Conservation (phyloP, 2,329 filamentous ascomycete genomes). For the Hymenoscyphus occultus region DNA sequence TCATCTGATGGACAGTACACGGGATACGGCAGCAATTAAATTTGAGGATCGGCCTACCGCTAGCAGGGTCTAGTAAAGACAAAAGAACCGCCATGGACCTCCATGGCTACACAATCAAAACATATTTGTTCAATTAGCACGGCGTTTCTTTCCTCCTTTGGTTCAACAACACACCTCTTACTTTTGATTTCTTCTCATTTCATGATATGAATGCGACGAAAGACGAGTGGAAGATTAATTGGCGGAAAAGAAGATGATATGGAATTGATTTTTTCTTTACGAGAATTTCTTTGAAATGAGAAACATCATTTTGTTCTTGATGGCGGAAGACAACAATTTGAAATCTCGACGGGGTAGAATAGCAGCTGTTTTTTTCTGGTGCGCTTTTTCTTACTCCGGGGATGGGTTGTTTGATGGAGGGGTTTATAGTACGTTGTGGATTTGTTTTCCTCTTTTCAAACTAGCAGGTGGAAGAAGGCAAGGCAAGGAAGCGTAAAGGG, state of each 20-base stretch:
- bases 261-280: constrained; percentile 10
- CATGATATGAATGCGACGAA: constrained; percentile 14
- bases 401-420: constrained; percentile 15
- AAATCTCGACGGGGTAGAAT: constrained; percentile 29
- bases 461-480: neutral
- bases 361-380: constrained; percentile 12
- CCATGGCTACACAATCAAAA: constrained; percentile 18
- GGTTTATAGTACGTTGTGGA: neutral
- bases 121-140: constrained; percentile 28
- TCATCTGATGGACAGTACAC: constrained; percentile 27
- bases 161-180: constrained; percentile 3
- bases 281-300: neutral
- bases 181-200: constrained; percentile 15
- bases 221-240: constrained; percentile 13
- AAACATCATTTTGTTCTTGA: constrained; percentile 11
- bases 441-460: neutral
- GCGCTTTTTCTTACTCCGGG: constrained; percentile 23
- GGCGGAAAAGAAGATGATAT: constrained; percentile 8
- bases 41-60: constrained; percentile 11
- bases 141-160: constrained; percentile 21
- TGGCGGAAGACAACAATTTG: neutral
- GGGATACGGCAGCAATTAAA: constrained; percentile 27
- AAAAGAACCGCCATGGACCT: constrained; percentile 18
- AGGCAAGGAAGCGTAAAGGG: too few relatives aligned
- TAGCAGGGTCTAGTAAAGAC: constrained; percentile 24